Evolutionary conservation across 192 early-diverging fungal genomes (phyloP), one percentile per base, ranked within the genome.

Genomic region (Lunasporangiospora selenospora): DNA sequence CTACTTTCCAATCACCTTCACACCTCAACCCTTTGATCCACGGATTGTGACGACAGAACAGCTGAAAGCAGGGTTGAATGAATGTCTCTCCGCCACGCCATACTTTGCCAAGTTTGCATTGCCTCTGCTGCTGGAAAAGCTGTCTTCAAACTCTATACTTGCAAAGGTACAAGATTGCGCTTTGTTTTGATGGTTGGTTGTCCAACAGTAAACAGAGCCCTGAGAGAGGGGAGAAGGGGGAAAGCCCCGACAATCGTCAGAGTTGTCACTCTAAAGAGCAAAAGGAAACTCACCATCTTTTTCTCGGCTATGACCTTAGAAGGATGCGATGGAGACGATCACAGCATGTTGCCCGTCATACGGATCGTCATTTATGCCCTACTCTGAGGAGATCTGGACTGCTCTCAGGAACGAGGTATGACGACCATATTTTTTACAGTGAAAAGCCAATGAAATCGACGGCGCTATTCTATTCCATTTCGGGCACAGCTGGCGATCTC

Each of bases 1-100:
- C 79, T 98, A 98, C 79, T 98, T 98, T 53, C 96, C 96, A 3
- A 97, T 98, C 66, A 97, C 95, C 0, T 98, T 98, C 63, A 90
- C 90, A 75, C 88, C 93, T 24, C 89, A 93, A 0, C 91, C 92
- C 6, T 90, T 92, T 71, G 95, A 98, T 83, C 85, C 91, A 6
- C 89, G 92, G 47, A 91, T 91, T 23, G 93, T 98, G 29, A 92
- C 96, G 26, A 77, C 95, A n/a, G 93, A 93, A 21, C 82, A 93
- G 77, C 81, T 98, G 29, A 95, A 96, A 76, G 19, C 65, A 6
- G 83, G 83, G 11, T 75, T 98, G 34, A 84, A 79, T 34, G 62
- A 84, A n/a, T 91, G 89, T 46, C 83, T 97, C 30, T 81, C 89
- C 12, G 81, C 87, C 9, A 86, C 89, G 37, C 87, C 90, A 2